These are phyloP conservation scores for Coemansia sp. DNA, from an alignment of 192 early-diverging fungal species.

Conservation along the genomic window DNA sequence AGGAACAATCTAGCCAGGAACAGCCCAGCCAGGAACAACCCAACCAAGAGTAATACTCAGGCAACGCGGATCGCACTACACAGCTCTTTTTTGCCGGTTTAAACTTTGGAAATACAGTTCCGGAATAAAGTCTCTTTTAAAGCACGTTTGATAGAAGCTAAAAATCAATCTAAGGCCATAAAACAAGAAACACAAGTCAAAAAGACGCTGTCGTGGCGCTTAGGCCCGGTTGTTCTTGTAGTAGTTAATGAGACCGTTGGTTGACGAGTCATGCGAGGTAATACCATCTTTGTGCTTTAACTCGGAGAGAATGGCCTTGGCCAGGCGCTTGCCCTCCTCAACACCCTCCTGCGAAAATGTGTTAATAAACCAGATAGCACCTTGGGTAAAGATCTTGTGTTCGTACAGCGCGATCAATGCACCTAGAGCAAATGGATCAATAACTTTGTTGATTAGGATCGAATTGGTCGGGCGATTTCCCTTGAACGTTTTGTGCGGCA, in stretches of 20 bases:
- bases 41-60: neutral
- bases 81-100: neutral
- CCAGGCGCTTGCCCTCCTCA: conserved; percentile 98
- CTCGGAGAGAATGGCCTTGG: conserved; percentile 94
- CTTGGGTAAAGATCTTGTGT: conserved; percentile 99
- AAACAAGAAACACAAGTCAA: neutral
- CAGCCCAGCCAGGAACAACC: neutral
- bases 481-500: conserved; percentile 94
- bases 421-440: conserved; percentile 88
- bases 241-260: conserved; percentile 96
- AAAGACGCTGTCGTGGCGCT: neutral
- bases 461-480: conserved; percentile 98
- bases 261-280: conserved; percentile 82
- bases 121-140: neutral
- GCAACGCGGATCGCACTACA: neutral
- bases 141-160: neutral
- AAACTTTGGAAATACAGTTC: neutral
- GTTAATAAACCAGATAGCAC: conserved; percentile 97
- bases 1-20: neutral
- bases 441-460: conserved; percentile 83
- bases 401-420: conserved; percentile 96
- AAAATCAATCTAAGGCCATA: neutral
- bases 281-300: conserved; percentile 62
- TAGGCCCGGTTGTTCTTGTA: conserved; percentile 60
- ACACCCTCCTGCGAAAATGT: conserved; percentile 96